A percentile compares a stretch with the other conserved stretches of the same genome.
Evolutionary conservation across 495 filamentous ascomycete species (phyloP).

Genomic region (Aspergillus heteromorphus): DNA sequence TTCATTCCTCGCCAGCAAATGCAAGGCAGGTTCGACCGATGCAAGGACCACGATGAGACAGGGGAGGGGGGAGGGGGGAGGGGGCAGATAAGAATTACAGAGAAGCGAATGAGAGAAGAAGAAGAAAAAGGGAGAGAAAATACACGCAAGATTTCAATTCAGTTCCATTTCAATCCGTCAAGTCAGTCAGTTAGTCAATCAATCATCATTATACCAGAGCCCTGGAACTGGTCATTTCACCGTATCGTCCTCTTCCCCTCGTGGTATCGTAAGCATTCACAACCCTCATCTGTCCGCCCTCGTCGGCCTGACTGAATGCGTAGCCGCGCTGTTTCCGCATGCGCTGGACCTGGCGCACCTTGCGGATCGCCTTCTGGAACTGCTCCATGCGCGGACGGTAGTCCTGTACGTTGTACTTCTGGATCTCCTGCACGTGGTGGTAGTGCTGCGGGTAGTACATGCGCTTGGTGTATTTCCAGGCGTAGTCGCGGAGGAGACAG

Average conservation of each 20-base stretch:
- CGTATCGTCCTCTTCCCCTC: conserved; percentile 81
- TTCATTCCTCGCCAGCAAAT: neutral
- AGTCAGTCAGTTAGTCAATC: neutral
- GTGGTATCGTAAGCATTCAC: conserved; percentile 98
- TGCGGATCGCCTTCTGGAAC: conserved; percentile 99
- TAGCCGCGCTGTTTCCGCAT: conserved; percentile 99
- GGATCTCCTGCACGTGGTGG: conserved; percentile 98
- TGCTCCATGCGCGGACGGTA: conserved; percentile 99
- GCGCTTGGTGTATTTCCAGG: conserved; percentile 79
- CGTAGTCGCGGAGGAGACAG: conserved; percentile 85
- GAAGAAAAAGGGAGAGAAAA: conserved; percentile 13
- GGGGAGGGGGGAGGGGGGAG: neutral
- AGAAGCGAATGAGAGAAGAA: conserved; percentile 14
- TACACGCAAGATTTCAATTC: conserved; percentile 9
- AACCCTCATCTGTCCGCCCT: conserved; percentile 73
- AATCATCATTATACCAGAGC: conserved; percentile 29
- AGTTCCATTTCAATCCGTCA: neutral
- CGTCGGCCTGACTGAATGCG: conserved; percentile 96
- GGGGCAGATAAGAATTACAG: conserved; percentile 1
- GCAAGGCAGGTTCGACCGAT: neutral
- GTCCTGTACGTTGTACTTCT: conserved; percentile 99
- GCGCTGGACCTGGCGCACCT: conserved; percentile 95
- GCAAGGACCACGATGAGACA: neutral
- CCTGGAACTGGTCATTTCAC: conserved; percentile 86
- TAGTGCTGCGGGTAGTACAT: conserved; percentile 97